phyloP scores from a whole-genome alignment of 441 rosid species.

The Pelargonium citronellum region DNA sequence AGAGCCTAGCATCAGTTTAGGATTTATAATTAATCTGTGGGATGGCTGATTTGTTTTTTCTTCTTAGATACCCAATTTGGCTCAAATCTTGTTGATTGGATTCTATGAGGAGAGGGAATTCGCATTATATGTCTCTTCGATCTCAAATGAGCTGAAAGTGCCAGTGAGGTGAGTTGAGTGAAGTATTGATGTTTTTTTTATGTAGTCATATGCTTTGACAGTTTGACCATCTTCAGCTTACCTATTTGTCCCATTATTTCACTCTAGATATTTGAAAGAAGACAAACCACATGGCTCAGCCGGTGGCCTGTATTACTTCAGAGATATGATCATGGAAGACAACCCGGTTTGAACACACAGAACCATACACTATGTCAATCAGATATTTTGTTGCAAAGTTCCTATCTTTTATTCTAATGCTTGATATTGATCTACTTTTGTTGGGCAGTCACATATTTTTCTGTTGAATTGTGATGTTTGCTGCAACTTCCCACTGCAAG shows the following conservation, averaged over 20 bases:
- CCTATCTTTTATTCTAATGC: not conserved
- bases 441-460: conserved; percentile 62
- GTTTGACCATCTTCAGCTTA: not conserved
- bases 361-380: not conserved
- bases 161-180: conserved; percentile 68
- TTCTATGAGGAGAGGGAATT: conserved; percentile 85
- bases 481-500: conserved; percentile 76
- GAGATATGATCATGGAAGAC: conserved; percentile 73
- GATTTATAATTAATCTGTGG: not conserved
- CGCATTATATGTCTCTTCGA: conserved; percentile 70
- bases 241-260: not conserved
- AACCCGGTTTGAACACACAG: conserved; percentile 41
- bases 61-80: conserved; percentile 60
- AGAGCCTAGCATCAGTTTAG: not conserved
- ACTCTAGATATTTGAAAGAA: conserved; percentile 72
- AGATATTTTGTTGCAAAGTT: not conserved
- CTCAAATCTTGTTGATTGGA: conserved; percentile 69
- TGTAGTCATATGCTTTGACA: not conserved
- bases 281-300: conserved; percentile 93
- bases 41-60: not conserved
- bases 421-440: conserved; percentile 11
- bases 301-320: conserved; percentile 81
- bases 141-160: conserved; percentile 70
- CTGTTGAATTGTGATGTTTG: conserved; percentile 84
- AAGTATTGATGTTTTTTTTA: not conserved